Evolutionary conservation across 352 stramenopile species (phyloP).

Genomic region (Pythium volutum): DNA sequence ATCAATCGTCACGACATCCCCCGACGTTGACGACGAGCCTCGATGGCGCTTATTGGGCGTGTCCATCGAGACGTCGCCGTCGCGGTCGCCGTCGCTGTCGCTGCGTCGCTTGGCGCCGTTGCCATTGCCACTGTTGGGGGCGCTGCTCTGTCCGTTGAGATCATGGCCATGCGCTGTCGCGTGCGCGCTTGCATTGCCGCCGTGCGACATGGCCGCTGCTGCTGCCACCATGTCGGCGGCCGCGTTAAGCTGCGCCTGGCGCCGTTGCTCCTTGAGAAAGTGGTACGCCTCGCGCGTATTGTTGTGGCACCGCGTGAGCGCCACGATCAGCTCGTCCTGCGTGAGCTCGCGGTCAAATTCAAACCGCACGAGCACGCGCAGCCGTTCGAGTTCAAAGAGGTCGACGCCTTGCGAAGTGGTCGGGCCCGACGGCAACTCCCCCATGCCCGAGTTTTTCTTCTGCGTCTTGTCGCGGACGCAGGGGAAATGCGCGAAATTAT

Average conservation of each 20-base stretch:
- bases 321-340: slow-evolving; percentile 43
- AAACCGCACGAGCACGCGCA: slow-evolving; percentile 57
- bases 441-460: slow-evolving; percentile 17
- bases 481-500: not conserved
- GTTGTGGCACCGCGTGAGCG: slow-evolving; percentile 42
- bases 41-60: slow-evolving; percentile 20
- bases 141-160: slow-evolving; percentile 2
- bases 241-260: slow-evolving; percentile 13
- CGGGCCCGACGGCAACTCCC: slow-evolving; percentile 12
- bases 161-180: not conserved
- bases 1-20: slow-evolving; percentile 12
- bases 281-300: slow-evolving; percentile 46
- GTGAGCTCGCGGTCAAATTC: slow-evolving; percentile 51
- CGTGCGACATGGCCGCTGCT: not conserved
- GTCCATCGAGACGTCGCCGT: slow-evolving; percentile 18
- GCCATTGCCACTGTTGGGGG: not conserved
- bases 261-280: slow-evolving; percentile 42
- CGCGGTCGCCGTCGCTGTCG: slow-evolving; percentile 12
- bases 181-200: not conserved
- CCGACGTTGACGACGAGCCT: too few relatives aligned
- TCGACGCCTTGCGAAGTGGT: slow-evolving; percentile 32
- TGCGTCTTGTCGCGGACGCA: slow-evolving; percentile 11
- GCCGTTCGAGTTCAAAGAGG: slow-evolving; percentile 46
- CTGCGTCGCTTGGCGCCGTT: slow-evolving; percentile 23
- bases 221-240: slow-evolving; percentile 12